phyloP scores from a whole-genome alignment of 2,329 filamentous ascomycete species.

The Claviceps paspali region DNA sequence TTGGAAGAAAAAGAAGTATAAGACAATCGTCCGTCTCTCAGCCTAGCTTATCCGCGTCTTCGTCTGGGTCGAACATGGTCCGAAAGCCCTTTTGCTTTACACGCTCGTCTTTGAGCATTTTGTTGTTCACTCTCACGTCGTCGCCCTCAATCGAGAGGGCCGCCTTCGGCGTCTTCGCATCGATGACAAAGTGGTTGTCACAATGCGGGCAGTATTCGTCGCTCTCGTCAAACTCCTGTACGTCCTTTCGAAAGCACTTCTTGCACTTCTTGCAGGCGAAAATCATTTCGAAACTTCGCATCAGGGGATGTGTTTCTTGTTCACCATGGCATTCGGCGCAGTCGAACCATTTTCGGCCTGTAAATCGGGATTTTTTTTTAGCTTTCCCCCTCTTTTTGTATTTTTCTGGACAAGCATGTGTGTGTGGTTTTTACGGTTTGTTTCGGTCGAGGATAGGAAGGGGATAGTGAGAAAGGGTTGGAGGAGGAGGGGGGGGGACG shows the following conservation, averaged over 20 bases:
- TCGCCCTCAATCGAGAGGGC: constrained; percentile 80
- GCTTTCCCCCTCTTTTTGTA: background rate
- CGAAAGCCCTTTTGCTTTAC: constrained; percentile 42
- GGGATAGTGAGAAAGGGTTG: background rate
- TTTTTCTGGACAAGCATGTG: background rate
- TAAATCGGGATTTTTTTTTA: background rate
- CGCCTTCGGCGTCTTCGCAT: constrained; percentile 71
- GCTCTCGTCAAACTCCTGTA: constrained; percentile 80
- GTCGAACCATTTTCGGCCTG: constrained; percentile 96
- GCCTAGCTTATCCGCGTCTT: constrained; percentile 61
- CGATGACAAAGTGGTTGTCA: constrained; percentile 95
- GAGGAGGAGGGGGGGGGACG: constrained; percentile 21
- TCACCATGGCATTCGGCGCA: constrained; percentile 90
- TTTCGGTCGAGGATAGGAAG: background rate
- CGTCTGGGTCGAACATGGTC: constrained; percentile 62
- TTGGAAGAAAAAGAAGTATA: background rate
- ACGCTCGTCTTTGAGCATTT: constrained; percentile 89
- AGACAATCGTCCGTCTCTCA: constrained; percentile 25
- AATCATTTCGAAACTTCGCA: constrained; percentile 70
- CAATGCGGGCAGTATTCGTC: constrained; percentile 99
- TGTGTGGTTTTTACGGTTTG: background rate
- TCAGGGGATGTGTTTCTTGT: constrained; percentile 58
- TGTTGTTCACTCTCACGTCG: constrained; percentile 68
- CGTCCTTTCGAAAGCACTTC: constrained; percentile 94
- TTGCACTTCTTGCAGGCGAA: constrained; percentile 99